Base-by-base conservation (phyloP, 2,329 filamentous ascomycete genomes). In the Xylariaceae sp. region DNA sequence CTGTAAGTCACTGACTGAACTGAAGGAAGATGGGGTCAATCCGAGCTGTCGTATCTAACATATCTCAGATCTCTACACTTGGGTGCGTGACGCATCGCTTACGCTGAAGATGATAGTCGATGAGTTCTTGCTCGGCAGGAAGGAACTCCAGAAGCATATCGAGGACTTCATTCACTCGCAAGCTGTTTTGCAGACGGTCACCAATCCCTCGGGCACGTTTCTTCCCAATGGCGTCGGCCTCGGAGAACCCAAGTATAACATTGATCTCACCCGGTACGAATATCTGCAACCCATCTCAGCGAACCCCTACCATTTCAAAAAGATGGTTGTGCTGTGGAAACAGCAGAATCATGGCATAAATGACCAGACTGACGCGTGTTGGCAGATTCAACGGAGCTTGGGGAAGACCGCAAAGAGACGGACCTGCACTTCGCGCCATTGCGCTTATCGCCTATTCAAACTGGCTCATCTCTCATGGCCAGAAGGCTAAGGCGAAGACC, bases 401-500 rank as follows among this genome's bases (percentile, higher is more conserved):
- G 81, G 81, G 81, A 14, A 73, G 82, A 18, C 82, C 82, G 17
- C 82, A 84, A 65, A 73, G 76, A 22, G 81, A 84, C 62, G 81
- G 81, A 0, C 81, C 82, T 33, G 78, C 81, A 11, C 70, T 84
- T n/a, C 73, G 82, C 44, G 80, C 80, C 2, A 81, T 78, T 17
- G 75, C 81, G 0, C 63, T 84, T 53, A 79, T 80, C 40, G 71
- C 74, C 1, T 84, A 82, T 58, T 75, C 75, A 4, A 72, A 75
- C 48, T 78, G 76, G 71, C 69, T 83, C 40, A 62, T 81, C 39
- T 67, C 68, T 5, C 73, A 75, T 31, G 76, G 74, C 11, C 66
- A 75, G 38, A 62, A 63, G 13, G 62, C 65, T 2, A 67, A 68
- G 31, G 76, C 74, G 3, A 66, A 68, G 18, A 66, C 70, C 22